These are phyloP conservation scores for Phalaenopsis equestris DNA, from an alignment of 106 monocot genomes.

Conservation along the genomic window DNA sequence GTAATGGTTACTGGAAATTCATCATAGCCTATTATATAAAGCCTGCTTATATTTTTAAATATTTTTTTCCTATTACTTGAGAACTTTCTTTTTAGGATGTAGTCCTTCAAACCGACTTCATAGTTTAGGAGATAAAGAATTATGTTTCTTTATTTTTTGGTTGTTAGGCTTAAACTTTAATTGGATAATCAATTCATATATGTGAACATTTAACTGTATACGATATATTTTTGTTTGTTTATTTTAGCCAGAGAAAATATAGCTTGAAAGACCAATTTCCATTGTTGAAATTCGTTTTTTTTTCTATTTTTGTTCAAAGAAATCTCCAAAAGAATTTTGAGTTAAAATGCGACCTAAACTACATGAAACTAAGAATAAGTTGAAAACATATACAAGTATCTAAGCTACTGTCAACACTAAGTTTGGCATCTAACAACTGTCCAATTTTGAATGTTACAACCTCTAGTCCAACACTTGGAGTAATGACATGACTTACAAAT, in stretches of 20 bases:
- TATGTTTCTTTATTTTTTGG: not conserved
- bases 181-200: not conserved
- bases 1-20: not conserved
- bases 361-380: not conserved
- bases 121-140: not conserved
- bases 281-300: not conserved
- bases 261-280: not conserved
- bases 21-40: not conserved
- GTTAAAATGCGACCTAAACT: not conserved
- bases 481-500: not conserved
- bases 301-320: not conserved
- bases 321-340: not conserved
- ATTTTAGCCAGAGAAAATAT: not conserved
- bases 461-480: not conserved
- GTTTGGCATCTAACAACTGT: not conserved
- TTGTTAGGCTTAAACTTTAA: not conserved
- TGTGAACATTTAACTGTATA: not conserved
- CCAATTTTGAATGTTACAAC: not conserved
- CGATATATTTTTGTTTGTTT: not conserved
- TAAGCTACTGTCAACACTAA: not conserved
- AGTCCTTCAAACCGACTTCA: not conserved
- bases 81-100: not conserved
- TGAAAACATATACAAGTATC: not conserved
- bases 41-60: not conserved
- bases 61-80: not conserved